phyloP scores from a whole-genome alignment of 2,329 filamentous ascomycete species.

The Talaromyces sp. region DNA sequence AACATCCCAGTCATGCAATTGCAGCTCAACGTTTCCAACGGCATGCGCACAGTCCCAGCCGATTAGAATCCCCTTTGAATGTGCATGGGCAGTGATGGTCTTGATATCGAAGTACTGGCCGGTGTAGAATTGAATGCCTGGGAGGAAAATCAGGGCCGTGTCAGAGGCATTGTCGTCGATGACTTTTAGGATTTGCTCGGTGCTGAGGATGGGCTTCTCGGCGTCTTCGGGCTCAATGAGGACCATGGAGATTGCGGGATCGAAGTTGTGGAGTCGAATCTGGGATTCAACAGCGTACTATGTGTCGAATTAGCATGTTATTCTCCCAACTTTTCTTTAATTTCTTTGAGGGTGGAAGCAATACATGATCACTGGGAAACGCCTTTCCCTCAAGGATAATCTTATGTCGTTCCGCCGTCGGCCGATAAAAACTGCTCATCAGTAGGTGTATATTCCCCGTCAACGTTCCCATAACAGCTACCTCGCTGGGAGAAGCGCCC shows the following conservation, averaged over 20 bases:
- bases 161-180: slow-evolving; percentile 72
- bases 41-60: slow-evolving; percentile 90
- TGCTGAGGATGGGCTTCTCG: slow-evolving; percentile 60
- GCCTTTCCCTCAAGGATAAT: slow-evolving; percentile 87
- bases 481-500: slow-evolving; percentile 68
- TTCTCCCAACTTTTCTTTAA: neutral
- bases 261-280: slow-evolving; percentile 65
- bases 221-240: slow-evolving; percentile 63
- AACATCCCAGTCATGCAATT: slow-evolving; percentile 82
- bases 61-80: slow-evolving; percentile 65
- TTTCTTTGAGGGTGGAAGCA: neutral
- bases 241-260: slow-evolving; percentile 67
- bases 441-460: slow-evolving; percentile 78
- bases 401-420: slow-evolving; percentile 64
- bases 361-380: slow-evolving; percentile 79
- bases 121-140: slow-evolving; percentile 88
- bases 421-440: slow-evolving; percentile 79
- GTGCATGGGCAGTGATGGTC: slow-evolving; percentile 73
- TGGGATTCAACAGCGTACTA: slow-evolving; percentile 83
- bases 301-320: slow-evolving; percentile 17
- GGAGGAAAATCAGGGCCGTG: slow-evolving; percentile 74
- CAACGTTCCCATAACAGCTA: slow-evolving; percentile 84
- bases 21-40: slow-evolving; percentile 75
- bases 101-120: slow-evolving; percentile 84
- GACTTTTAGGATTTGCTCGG: slow-evolving; percentile 65